Percentiles rank a stretch among this genome's conserved stretches.
Conservation (phyloP, 441 rosid species). For the Populus hybrid region DNA sequence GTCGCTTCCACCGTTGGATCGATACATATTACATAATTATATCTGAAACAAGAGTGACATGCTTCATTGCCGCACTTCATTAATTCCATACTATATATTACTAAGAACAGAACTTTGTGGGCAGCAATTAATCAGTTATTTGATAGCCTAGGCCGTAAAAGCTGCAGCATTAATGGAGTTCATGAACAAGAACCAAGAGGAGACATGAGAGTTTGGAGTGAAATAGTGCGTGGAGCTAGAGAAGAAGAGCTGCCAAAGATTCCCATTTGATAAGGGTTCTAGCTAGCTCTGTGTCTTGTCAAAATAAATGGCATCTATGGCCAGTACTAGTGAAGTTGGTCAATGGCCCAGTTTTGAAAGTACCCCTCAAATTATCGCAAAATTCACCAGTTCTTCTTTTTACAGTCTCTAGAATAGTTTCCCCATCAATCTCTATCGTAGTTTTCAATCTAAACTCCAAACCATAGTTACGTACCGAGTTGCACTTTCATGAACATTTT, state of each 20-base stretch:
- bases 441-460: neutral
- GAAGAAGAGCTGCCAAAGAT: slow-evolving; percentile 1
- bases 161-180: neutral
- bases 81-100: neutral
- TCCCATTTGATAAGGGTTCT: neutral
- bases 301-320: no score
- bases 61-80: neutral
- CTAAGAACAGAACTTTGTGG: neutral
- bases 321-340: neutral
- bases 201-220: neutral
- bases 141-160: neutral
- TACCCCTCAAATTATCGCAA: neutral
- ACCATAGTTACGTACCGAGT: neutral
- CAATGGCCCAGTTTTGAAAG: neutral
- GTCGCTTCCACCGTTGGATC: no score
- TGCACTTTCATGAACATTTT: neutral
- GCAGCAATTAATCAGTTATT: no score
- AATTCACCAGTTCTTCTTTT: neutral
- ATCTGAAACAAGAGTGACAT: neutral
- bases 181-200: neutral
- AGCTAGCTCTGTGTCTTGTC: no score
- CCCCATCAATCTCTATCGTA: neutral
- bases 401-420: no score
- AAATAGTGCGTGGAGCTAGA: neutral
- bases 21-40: no score